Base-by-base conservation (phyloP, 2,329 filamentous ascomycete genomes). In the Colletotrichum sp. region DNA sequence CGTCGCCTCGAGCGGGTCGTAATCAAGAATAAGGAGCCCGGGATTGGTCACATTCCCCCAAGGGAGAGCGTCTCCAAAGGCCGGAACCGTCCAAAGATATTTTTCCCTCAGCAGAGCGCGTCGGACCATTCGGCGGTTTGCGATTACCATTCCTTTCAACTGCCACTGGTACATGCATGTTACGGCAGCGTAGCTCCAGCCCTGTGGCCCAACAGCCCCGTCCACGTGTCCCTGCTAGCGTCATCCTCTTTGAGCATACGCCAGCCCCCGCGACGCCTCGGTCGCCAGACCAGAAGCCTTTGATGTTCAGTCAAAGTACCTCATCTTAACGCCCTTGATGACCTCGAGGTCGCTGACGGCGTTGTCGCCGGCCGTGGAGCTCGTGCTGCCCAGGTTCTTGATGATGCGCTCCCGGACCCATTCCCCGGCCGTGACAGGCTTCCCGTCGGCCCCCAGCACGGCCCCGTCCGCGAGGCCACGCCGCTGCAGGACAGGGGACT, bases 401-500 rank as follows among this genome's bases (percentile, higher is more conserved):
- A 78, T 79, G 6, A 81, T 74, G 24, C 80, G 74, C 48, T 80
- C 76, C 65, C 73, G 79, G 24, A 83, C 81, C 81, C 81, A 83
- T n/a, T 83, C 81, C 1, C 81, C 80, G 7, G 82, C 82, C 55
- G 78, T 83, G 57, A 83, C 77, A 12, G 79, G 80, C 32, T 78
- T 78, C 1, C 78, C 78, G 39, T 79, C 71, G 43, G 63, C 72
- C 6, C 57, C 78, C 12, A 80, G 52, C 10, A 76, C 61, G 16
- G 74, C 77, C 4, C 72, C 75, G 7, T 78, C 77, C 36, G 79
- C 64, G 18, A 79, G 73, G 9, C 83, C 82, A 32, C 80, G 60
- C 21, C 85, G 81, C 30, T 81, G 80, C 60, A 89, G 73, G 24
- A 83, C 77, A 1, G 79, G 80, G 12, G 78, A 81, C 72, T 83